Conservation (phyloP, 2,329 filamentous ascomycete genomes). For the Fonsecaea nubica region DNA sequence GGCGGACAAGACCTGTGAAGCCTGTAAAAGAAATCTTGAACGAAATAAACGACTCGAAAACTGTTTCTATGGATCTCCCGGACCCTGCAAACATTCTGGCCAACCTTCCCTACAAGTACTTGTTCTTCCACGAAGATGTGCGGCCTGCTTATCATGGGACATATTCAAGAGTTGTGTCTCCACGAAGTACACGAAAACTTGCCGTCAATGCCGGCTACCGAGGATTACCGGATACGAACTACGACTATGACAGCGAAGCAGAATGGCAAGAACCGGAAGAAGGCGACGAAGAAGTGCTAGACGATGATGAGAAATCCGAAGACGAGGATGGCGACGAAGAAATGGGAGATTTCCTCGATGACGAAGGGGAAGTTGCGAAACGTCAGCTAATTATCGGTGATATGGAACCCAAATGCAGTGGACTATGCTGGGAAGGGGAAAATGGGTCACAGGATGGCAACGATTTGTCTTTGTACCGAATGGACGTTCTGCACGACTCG, state of each 20-base stretch:
- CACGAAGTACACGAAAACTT: slow-evolving; percentile 52
- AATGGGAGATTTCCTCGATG: slow-evolving; percentile 88
- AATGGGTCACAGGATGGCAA: slow-evolving; percentile 52
- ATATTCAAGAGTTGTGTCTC: slow-evolving; percentile 58
- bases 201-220: slow-evolving; percentile 62
- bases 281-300: slow-evolving; percentile 72
- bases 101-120: slow-evolving; percentile 60
- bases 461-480: slow-evolving; percentile 66
- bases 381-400: slow-evolving; percentile 67
- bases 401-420: slow-evolving; percentile 77
- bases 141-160: slow-evolving; percentile 69
- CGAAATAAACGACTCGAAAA: slow-evolving; percentile 56
- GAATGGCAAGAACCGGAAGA: slow-evolving; percentile 74
- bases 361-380: slow-evolving; percentile 74
- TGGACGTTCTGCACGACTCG: slow-evolving; percentile 61
- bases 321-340: slow-evolving; percentile 76
- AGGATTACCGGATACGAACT: slow-evolving; percentile 62
- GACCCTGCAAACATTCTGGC: slow-evolving; percentile 20
- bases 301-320: slow-evolving; percentile 68
- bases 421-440: slow-evolving; percentile 80
- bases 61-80: slow-evolving; percentile 47
- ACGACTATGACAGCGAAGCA: slow-evolving; percentile 71
- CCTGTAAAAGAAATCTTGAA: slow-evolving; percentile 68
- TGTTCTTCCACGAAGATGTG: slow-evolving; percentile 68
- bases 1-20: slow-evolving; percentile 42